Evolutionary conservation across 108 stramenopile species (phyloP), one percentile per base, ranked within the genome.

Genomic region (Asterionellopsis glacialis): DNA sequence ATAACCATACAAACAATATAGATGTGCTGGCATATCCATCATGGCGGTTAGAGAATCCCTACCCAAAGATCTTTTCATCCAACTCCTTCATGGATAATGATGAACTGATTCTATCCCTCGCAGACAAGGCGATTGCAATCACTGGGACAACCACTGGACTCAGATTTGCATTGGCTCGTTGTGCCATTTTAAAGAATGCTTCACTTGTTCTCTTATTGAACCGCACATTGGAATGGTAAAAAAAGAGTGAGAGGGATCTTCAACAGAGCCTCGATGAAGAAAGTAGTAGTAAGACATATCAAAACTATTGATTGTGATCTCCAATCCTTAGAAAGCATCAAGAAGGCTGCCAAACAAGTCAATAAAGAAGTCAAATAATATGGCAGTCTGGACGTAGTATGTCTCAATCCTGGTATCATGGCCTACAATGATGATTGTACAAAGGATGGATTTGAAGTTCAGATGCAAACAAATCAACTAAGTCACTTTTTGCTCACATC

Each of bases 341-440:
- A 47, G 27, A 51, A 67, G 50, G 76, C 81, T 0, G 62, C 70
- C 15, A 51, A 24, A n/a, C 13, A 23, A 1, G 65, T 82, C 54
- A 77, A 67, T 16, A 62, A 44, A 51, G 71, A 75, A 27, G n/a
- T n/a, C n/a, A n/a, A n/a, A n/a, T n/a, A n/a, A n/a, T 65, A 64
- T 43, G 60, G 63, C 28, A 63, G 67, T n/a, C 13, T 77, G 45
- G 70, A 77, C 49, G 73, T 82, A 2, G 44, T 82, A 23, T 77
- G 73, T 50, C 69, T 70, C 63, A 77, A 77, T 49, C 83, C 88
- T 11, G 88, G 88, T 11, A 56, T 89, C 48, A 83, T 85, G 81
- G 76, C 76, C 9, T 40, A 52, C 10, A 51, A 65, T 15, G 79
- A 82, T 47, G 56, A 57, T 4, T 63, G 65, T 5, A 85, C 79